Base-by-base conservation (phyloP, 2,329 filamentous ascomycete genomes). In the Cladobotryum mycophilum region DNA sequence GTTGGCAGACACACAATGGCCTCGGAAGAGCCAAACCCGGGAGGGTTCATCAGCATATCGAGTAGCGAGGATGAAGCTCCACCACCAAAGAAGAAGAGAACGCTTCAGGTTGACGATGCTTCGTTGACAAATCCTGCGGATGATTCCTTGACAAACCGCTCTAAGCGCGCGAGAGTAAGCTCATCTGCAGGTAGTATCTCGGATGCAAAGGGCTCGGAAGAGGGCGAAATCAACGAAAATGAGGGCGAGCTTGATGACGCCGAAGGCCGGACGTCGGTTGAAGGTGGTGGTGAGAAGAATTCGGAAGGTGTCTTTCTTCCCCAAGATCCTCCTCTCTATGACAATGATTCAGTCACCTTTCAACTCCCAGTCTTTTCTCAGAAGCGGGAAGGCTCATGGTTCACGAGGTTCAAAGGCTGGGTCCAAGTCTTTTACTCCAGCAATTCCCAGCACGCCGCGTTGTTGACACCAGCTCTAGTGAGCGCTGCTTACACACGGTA, bases 341-440 rank as follows among this genome's bases (percentile, higher is more conserved):
- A 48, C 12, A 41, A 53, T n/a, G 55, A 54, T 34, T 53, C 55
- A 11, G 15, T 54, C 33, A 53, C 52, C 25, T 61, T 67, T 43
- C 57, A 56, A 36, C 53, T 69, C 8, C 67, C 67, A 5, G 55
- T 52, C 7, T 57, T 67, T 36, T 36, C 60, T 4, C 47, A 59
- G 8, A 61, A 58, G 41, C 58, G 58, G 20, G 57, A 62, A 13
- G 64, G 64, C 9, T 64, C 65, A 4, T 71, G 68, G 68, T 53
- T 56, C n/a, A 55, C 56, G n/a, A 58, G 67, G 45, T 64, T 70
- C 49, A 60, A 63, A 45, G 64, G 65, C 46, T 71, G 68, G 68
- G 56, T 60, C 25, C 58, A 60, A 13, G 58, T 60, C 5, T 67
- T 71, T 36, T 60, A 56, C 45, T 42, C 51, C 3, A 52, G 53